phyloP scores from a whole-genome alignment of 371 early-diverging fungal species.

The Mortierella sp. region DNA sequence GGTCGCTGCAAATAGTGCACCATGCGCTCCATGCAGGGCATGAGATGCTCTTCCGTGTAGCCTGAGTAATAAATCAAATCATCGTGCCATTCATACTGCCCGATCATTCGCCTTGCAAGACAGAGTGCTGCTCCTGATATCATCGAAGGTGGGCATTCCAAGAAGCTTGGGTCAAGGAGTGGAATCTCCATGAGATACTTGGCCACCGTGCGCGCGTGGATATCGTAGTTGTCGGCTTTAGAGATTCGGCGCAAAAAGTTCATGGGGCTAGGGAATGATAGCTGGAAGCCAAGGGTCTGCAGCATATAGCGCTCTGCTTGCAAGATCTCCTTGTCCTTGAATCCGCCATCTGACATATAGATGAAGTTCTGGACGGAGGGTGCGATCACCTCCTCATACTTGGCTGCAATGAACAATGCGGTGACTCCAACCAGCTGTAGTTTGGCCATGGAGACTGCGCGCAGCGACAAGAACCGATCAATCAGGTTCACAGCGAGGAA shows the following conservation, averaged over 20 bases:
- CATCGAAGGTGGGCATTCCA: conserved; percentile 78
- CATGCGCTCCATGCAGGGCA: conserved; percentile 71
- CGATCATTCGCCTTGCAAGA: conserved; percentile 90
- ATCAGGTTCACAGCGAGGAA: conserved; percentile 95
- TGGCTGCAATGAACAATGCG: conserved; percentile 93
- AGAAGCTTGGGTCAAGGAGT: conserved; percentile 86
- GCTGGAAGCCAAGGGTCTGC: conserved; percentile 81
- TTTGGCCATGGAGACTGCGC: conserved; percentile 85
- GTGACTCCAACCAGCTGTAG: conserved; percentile 98
- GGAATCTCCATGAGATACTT: conserved; percentile 98
- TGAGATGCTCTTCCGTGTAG: conserved; percentile 76
- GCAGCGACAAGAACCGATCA: conserved; percentile 94
- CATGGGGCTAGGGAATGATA: conserved; percentile 90
- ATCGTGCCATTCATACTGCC: conserved; percentile 79
- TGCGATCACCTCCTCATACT: conserved; percentile 95
- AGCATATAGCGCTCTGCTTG: conserved; percentile 92
- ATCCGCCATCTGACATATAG: conserved; percentile 82
- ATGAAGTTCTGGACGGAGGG: conserved; percentile 87
- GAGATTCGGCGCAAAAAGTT: conserved; percentile 91
- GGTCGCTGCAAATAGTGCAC: conserved; percentile 71
- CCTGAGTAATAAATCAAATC: conserved; percentile 80
- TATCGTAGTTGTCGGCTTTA: conserved; percentile 90
- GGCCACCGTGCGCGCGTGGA: conserved; percentile 90
- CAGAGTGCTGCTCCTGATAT: conserved; percentile 89
- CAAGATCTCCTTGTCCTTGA: conserved; percentile 84